These are phyloP conservation scores for Heritiera littoralis DNA, from an alignment of 345 rosid genomes.

Conservation along the genomic window DNA sequence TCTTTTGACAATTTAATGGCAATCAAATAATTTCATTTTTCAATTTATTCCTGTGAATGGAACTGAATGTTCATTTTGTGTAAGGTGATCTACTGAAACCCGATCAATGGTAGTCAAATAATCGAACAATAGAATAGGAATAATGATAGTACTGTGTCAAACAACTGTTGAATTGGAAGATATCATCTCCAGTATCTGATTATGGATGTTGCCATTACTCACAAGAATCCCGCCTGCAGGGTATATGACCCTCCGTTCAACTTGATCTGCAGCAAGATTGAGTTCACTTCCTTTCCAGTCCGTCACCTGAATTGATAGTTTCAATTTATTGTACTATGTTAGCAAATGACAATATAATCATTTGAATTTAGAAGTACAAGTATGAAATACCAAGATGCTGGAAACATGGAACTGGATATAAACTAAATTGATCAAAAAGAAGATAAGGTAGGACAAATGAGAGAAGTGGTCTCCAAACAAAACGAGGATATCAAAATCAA, in stretches of 20 bases:
- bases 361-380: background rate
- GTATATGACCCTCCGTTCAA: slow-evolving; percentile 44
- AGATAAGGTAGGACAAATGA: background rate
- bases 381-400: background rate
- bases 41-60: background rate
- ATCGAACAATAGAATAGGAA: background rate
- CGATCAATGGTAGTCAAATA: background rate
- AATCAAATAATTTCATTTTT: background rate
- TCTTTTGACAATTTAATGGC: background rate
- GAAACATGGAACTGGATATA: background rate
- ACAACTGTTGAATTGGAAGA: slow-evolving; percentile 34
- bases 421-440: background rate
- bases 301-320: slow-evolving; percentile 43
- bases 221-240: slow-evolving; percentile 59
- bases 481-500: background rate
- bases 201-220: slow-evolving; percentile 48
- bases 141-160: slow-evolving; percentile 12
- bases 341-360: background rate
- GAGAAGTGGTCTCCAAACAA: background rate
- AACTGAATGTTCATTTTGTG: background rate
- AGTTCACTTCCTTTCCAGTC: slow-evolving; percentile 61
- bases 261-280: slow-evolving; percentile 50
- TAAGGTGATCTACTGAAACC: background rate
- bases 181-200: slow-evolving; percentile 43
- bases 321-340: slow-evolving; percentile 8